Conservation (phyloP, 2,329 filamentous ascomycete species). For the Aspergillus texensis region DNA sequence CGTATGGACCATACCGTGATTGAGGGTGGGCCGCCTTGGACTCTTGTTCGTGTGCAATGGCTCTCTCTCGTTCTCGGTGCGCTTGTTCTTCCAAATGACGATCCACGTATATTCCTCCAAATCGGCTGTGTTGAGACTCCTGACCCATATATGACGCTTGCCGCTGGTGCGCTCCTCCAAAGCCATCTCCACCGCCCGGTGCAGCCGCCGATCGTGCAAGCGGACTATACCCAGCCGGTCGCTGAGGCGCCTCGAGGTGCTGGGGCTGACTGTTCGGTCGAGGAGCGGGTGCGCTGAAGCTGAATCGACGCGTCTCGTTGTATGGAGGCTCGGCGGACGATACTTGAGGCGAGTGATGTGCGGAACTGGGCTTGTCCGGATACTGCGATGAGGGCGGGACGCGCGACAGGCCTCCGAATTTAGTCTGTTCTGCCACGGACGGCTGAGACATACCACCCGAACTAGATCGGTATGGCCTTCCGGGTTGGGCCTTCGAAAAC, state of each 20-base stretch:
- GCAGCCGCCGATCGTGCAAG: constrained; percentile 31
- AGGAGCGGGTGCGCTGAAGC: constrained; percentile 46
- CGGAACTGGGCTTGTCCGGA: constrained; percentile 37
- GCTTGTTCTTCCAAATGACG: constrained; percentile 39
- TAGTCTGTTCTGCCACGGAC: constrained; percentile 32
- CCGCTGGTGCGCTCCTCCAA: constrained; percentile 28
- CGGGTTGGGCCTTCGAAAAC: constrained; percentile 51
- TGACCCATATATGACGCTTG: constrained; percentile 33
- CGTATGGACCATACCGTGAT: constrained; percentile 35
- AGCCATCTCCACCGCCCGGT: constrained; percentile 23
- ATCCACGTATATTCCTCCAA: constrained; percentile 37
- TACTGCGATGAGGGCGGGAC: constrained; percentile 35
- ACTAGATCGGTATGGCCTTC: constrained; percentile 40
- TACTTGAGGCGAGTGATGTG: constrained; percentile 39
- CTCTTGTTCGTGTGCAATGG: constrained; percentile 33
- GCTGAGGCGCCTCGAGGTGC: constrained; percentile 36
- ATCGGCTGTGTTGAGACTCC: constrained; percentile 37
- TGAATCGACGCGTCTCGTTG: constrained; percentile 43
- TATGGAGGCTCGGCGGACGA: constrained; percentile 38
- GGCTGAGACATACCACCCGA: constrained; percentile 36
- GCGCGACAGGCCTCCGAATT: constrained; percentile 35
- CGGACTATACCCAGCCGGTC: constrained; percentile 40
- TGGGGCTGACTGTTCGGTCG: constrained; percentile 47
- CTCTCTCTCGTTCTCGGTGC: constrained; percentile 38
- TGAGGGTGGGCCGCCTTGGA: constrained; percentile 29